phyloP scores from a whole-genome alignment of 768 basidiomycete genomes.

The Mycena sanguinolenta region DNA sequence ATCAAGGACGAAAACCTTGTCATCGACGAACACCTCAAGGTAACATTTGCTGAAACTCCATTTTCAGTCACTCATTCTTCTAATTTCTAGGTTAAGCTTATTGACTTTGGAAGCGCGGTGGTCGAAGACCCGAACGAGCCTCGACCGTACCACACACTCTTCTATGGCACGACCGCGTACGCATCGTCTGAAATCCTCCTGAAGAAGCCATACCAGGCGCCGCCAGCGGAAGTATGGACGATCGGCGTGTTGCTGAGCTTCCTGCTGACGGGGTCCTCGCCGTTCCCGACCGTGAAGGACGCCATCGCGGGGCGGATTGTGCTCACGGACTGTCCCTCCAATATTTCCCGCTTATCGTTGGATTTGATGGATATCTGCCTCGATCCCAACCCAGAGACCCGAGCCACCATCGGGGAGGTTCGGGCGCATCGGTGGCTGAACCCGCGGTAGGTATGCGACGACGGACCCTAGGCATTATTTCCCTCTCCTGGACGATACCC shows the following conservation, averaged over 20 bases:
- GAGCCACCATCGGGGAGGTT: conserved; percentile 88
- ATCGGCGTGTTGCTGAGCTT: conserved; percentile 96
- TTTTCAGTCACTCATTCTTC: conserved; percentile 18
- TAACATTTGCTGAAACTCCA: conserved; percentile 39
- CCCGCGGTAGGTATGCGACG: conserved; percentile 30
- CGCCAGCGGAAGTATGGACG: conserved; percentile 97
- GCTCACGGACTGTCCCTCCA: conserved; percentile 56
- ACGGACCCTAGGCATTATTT: conserved; percentile 12
- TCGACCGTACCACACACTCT: conserved; percentile 78
- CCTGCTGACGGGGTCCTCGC: conserved; percentile 91
- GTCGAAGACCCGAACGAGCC: conserved; percentile 74
- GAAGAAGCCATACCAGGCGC: conserved; percentile 90
- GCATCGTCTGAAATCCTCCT: conserved; percentile 94
- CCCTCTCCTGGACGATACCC: conserved; percentile 23
- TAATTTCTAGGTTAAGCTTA: conserved; percentile 81
- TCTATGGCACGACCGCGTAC: conserved; percentile 96
- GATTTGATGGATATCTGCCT: conserved; percentile 83
- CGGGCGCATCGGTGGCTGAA: conserved; percentile 87
- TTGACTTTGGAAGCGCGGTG: conserved; percentile 95
- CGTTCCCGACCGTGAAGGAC: conserved; percentile 90
- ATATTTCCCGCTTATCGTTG: conserved; percentile 63
- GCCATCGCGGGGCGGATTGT: conserved; percentile 76
- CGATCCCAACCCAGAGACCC: conserved; percentile 83
- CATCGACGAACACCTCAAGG: conserved; percentile 80
- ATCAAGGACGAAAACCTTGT: conserved; percentile 97